Evolutionary conservation across 1,139 yeast genomes (phyloP).

Genomic region (Nakaseomyces sp.): DNA sequence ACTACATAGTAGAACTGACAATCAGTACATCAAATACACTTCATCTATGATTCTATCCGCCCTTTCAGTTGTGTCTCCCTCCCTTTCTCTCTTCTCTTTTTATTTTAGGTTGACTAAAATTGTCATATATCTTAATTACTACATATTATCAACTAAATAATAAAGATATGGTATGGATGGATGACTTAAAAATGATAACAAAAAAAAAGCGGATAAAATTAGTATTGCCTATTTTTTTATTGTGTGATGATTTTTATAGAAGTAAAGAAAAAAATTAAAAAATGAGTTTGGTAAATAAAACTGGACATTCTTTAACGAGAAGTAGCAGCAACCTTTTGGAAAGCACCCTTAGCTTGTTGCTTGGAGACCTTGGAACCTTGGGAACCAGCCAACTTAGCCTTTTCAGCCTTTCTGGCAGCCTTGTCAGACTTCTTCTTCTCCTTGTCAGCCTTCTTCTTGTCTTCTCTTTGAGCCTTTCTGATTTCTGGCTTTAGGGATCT

Average conservation of each 20-base stretch:
- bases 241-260: constrained; percentile 6
- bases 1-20: too few species aligned
- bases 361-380: constrained; percentile 62
- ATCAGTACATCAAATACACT: too few species aligned
- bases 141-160: not conserved
- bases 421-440: constrained; percentile 92
- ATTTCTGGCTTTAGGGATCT: constrained; percentile 93
- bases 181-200: not conserved
- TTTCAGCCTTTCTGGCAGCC: constrained; percentile 91
- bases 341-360: constrained; percentile 88
- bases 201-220: not conserved
- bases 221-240: constrained; percentile 5
- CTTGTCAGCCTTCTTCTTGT: constrained; percentile 84
- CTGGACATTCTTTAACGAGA: constrained; percentile 59
- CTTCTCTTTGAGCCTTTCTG: constrained; percentile 96
- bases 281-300: constrained; percentile 10
- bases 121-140: not conserved
- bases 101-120: not conserved
- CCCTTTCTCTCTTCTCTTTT: not conserved
- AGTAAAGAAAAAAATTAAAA: constrained; percentile 6
- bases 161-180: not conserved
- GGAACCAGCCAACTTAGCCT: constrained; percentile 77
- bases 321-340: constrained; percentile 94
- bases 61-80: too few species aligned
- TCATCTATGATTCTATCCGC: too few species aligned